phyloP scores from a whole-genome alignment of 768 basidiomycete genomes.

The Mycena epipterygia region DNA sequence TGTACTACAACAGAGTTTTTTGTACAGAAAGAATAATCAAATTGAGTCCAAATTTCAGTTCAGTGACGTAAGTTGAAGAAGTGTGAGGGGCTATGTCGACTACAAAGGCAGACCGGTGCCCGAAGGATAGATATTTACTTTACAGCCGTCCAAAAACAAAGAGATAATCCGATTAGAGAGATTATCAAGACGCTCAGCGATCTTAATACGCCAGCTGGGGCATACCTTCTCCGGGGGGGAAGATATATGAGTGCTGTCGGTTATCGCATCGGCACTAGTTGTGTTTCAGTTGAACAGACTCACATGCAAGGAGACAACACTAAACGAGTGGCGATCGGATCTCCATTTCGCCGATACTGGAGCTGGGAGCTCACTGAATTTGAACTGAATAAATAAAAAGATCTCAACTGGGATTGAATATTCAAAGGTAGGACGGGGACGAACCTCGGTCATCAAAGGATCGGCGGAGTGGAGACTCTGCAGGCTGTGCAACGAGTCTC shows the following conservation, averaged over 20 bases:
- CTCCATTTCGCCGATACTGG: neutral
- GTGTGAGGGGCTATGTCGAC: no score
- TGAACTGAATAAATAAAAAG: neutral
- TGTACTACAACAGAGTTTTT: no score
- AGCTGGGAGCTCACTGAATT: neutral
- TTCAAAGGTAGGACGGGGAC: neutral
- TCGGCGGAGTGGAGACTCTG: constrained; percentile 2
- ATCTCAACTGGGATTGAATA: neutral
- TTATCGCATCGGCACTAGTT: neutral
- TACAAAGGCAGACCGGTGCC: no score
- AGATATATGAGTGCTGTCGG: constrained; percentile 2
- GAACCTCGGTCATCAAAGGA: neutral
- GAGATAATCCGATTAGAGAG: no score
- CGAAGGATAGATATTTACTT: no score
- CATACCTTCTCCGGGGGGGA: constrained; percentile 15
- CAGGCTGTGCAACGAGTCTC: neutral
- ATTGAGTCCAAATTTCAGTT: no score
- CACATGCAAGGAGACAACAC: constrained; percentile 10
- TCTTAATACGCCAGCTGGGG: neutral
- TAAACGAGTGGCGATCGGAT: constrained; percentile 8
- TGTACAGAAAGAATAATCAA: no score
- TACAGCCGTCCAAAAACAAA: no score
- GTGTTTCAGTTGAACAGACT: neutral
- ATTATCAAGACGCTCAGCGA: no score
- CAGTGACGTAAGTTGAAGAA: no score